Evolutionary conservation across 2,329 filamentous ascomycete species (phyloP), one percentile per base, ranked within the genome.

Genomic region (Berkeleyomyces basicola): DNA sequence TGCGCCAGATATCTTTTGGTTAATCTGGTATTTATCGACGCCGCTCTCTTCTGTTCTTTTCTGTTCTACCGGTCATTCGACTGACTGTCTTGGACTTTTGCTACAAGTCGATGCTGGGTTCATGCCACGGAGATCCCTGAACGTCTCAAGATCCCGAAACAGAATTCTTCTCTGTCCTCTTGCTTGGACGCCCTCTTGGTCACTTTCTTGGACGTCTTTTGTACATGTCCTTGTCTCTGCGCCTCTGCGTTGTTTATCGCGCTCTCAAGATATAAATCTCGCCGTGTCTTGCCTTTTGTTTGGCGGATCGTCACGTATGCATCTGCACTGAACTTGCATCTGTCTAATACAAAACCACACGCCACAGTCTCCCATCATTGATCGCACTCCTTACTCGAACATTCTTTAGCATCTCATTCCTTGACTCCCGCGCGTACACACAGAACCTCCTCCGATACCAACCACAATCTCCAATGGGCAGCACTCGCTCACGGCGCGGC

Each of bases 401-500:
- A 46, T 46, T 46, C 43, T 46, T 58, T 42, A 37, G 37, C 53
- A 23, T 23, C 23, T 23, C 23, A 23, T 23, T 23, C 23, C 23
- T 23, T 23, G 23, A 23, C 23, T 23, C 23, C 23, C 23, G 23
- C 23, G 23, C 23, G 23, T 23, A 23, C 23, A 23, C 23, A 23
- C 1, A 23, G 23, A 23, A n/a, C n/a, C 42, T 57, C 44, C 51
- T 7, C n/a, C 33, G 51, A n/a, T n/a, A 39, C 7, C 10, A n/a
- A 37, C 4, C 33, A 39, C 47, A 33, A 23, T 61, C 31, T 57
- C 60, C 46, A 64, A 64, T 64, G 63, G 63, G 63, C 59, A 59
- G 59, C 60, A 46, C 57, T 58, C 63, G 60, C 16, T 63, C 57
- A 47, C 63, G 60, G 44, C 63, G 60, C 57, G 57, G 63, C 63